Percentiles rank a stretch among this genome's conserved stretches.
Evolutionary conservation across 495 filamentous ascomycete species (phyloP).

Genomic region (Pyrenula massariospora): DNA sequence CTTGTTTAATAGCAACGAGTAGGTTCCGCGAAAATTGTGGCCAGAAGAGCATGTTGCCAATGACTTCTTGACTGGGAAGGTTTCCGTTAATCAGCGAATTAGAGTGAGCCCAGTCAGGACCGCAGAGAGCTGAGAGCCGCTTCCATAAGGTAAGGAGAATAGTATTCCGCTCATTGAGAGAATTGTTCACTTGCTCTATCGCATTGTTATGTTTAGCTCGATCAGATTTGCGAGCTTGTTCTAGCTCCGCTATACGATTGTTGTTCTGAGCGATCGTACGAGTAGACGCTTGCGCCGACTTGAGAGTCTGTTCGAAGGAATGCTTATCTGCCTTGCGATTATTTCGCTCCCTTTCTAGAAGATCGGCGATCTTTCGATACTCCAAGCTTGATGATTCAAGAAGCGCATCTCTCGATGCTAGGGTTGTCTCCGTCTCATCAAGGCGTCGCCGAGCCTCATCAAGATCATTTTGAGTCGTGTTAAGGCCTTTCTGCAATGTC

Average conservation of each 20-base stretch:
- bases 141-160: conserved; percentile 81
- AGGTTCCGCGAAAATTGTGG: conserved; percentile 83
- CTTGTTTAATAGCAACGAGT: conserved; percentile 71
- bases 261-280: conserved; percentile 76
- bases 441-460: conserved; percentile 63
- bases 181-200: conserved; percentile 71
- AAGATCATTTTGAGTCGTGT: conserved; percentile 68
- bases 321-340: conserved; percentile 72
- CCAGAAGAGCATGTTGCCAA: conserved; percentile 60
- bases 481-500: conserved; percentile 79
- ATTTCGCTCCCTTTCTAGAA: conserved; percentile 84
- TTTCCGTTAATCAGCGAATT: conserved; percentile 84
- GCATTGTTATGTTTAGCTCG: conserved; percentile 60
- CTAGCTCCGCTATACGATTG: conserved; percentile 71
- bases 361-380: conserved; percentile 67
- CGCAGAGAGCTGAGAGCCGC: conserved; percentile 73
- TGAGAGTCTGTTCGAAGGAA: conserved; percentile 77
- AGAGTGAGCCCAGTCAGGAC: conserved; percentile 80
- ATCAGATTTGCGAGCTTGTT: conserved; percentile 59
- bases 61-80: conserved; percentile 67
- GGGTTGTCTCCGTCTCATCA: conserved; percentile 74
- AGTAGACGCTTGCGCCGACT: conserved; percentile 70
- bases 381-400: conserved; percentile 84
- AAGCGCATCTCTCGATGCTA: conserved; percentile 84
- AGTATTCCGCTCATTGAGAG: conserved; percentile 79